phyloP scores from a whole-genome alignment of 73 alveolate genomes.

The Vitrella brassicaformis region DNA sequence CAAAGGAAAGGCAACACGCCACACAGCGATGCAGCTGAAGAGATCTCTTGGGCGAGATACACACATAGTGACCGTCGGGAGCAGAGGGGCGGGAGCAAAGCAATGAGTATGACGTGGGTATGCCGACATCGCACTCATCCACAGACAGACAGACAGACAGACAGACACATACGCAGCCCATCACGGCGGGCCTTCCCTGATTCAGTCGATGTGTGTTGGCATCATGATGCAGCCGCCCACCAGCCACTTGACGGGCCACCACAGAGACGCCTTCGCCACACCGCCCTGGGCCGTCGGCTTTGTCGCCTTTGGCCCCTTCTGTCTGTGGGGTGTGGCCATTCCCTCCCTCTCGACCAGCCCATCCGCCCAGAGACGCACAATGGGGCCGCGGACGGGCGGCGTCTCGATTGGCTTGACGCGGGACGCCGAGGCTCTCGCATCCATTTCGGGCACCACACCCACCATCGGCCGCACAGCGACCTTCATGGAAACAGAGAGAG shows the following conservation, averaged over 20 bases:
- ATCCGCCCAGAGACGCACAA: neutral
- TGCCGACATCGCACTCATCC: too few relatives aligned
- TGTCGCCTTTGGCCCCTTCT: neutral
- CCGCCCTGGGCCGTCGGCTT: neutral
- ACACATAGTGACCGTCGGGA: neutral
- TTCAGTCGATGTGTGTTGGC: neutral
- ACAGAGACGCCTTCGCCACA: too few relatives aligned
- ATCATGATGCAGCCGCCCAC: neutral
- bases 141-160: neutral
- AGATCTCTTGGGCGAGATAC: too few relatives aligned
- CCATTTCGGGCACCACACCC: neutral
- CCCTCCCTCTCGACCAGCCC: neutral
- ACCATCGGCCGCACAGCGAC: neutral
- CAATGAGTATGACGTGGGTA: too few relatives aligned
- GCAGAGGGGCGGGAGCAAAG: neutral
- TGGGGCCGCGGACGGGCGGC: neutral
- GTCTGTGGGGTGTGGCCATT: neutral
- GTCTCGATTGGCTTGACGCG: too few relatives aligned
- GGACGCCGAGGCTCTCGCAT: too few relatives aligned
- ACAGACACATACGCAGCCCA: neutral
- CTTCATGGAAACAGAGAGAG: neutral
- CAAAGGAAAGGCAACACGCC: too few relatives aligned
- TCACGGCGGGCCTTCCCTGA: neutral
- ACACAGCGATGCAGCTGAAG: too few relatives aligned
- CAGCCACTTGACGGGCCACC: too few relatives aligned